Evolutionary conservation across 495 filamentous ascomycete genomes (phyloP), one percentile per base, ranked within the genome.

Genomic region (Clavariopsis aquatica): DNA sequence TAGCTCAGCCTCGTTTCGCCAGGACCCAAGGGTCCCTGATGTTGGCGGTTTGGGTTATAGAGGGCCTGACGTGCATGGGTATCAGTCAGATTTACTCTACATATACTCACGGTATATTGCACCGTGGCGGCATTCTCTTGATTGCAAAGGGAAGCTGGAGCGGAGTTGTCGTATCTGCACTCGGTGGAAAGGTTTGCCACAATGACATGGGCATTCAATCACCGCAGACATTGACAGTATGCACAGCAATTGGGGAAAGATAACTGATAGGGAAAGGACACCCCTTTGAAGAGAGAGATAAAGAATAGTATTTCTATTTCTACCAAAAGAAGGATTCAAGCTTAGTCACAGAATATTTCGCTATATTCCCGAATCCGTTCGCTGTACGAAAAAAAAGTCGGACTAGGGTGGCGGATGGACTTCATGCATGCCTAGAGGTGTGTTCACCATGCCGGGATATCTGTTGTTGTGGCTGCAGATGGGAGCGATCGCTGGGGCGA

Each of bases 361-460:
- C 38, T 43, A 43, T 43, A 43, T 43, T 43, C 38, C 38, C 38
- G 38, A 43, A 43, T 9, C 3, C 38, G 38, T 43, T 34, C 38
- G 38, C 38, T 43, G 4, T 43, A 17, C 38, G 38, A 43, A 43
- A n/a, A n/a, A 43, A 17, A 8, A 17, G 38, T 43, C 38, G 38
- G 38, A 43, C 38, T 43, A n/a, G 38, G 38, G 38, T 43, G 38
- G 15, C n/a, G 38, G 12, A 17, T 43, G 38, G 38, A 43, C 38
- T 43, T 43, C 38, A 43, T 43, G 38, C 38, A 43, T 17, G 38
- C 13, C 13, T 17, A n/a, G 38, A n/a, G 38, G 38, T 17, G 12
- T n/a, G 38, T 43, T n/a, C 38, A 43, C 13, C 38, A 43, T 43
- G 38, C 38, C 38, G 38, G 38, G 38, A n/a, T 36, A 43, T 43